Conservation (phyloP, 768 basidiomycete genomes). For the Krasilnikovozyma curviuscula region DNA sequence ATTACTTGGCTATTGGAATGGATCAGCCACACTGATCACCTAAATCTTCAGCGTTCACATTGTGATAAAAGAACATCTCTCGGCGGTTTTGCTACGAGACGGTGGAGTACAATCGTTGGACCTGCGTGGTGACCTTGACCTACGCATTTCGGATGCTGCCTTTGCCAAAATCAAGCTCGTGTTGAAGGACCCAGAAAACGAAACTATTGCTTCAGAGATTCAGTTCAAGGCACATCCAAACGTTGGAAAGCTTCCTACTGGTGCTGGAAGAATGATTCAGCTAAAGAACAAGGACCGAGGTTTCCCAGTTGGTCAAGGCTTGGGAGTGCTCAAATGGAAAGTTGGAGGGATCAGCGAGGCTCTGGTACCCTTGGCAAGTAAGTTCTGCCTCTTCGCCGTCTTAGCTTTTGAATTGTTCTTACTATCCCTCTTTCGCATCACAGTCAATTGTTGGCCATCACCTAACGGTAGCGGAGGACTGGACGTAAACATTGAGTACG, state of each 20-base stretch:
- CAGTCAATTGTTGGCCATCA: constrained; percentile 95
- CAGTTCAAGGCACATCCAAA: constrained; percentile 97
- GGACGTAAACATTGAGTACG: constrained; percentile 92
- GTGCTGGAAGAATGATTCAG: constrained; percentile 45
- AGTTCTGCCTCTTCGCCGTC: constrained; percentile 22
- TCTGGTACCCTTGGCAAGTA: constrained; percentile 75
- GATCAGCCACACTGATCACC: background rate
- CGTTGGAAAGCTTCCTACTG: constrained; percentile 49
- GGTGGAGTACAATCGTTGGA: constrained; percentile 81
- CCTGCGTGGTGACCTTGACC: constrained; percentile 84
- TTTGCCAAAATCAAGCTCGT: constrained; percentile 49
- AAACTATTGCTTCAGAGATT: constrained; percentile 44
- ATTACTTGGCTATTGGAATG: background rate
- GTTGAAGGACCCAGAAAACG: constrained; percentile 34
- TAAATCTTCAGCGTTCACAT: constrained; percentile 53
- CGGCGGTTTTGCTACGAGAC: constrained; percentile 63
- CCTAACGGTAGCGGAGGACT: constrained; percentile 78
- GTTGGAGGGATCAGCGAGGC: constrained; percentile 79
- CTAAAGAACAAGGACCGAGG: constrained; percentile 62
- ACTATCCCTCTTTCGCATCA: background rate
- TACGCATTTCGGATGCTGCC: constrained; percentile 61
- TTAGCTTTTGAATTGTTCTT: background rate
- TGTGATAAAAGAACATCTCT: constrained; percentile 61
- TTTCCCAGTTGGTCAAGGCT: constrained; percentile 67
- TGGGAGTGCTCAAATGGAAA: constrained; percentile 84